Conservation (phyloP, 371 early-diverging fungal genomes). For the Mortierella sp. region DNA sequence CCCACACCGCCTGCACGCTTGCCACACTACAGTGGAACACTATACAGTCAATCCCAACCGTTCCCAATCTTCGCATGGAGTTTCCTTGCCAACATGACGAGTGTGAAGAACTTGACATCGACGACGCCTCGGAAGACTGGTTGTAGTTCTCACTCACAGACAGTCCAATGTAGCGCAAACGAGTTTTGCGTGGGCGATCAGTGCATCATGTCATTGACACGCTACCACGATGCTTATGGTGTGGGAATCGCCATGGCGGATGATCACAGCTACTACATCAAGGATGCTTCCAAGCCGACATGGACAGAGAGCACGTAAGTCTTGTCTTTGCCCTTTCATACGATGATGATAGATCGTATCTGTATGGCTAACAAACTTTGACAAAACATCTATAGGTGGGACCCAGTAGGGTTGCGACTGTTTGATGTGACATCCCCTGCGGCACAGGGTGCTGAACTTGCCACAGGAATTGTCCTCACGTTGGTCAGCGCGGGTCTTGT, state of each 20-base stretch:
- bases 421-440: slow-evolving; percentile 64
- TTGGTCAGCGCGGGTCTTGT: slow-evolving; percentile 53
- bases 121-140: slow-evolving; percentile 17
- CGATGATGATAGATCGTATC: slow-evolving; percentile 53
- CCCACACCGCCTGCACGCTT: slow-evolving; percentile 27
- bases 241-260: slow-evolving; percentile 74
- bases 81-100: slow-evolving; percentile 67
- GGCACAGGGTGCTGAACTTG: slow-evolving; percentile 71
- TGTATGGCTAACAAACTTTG: too few species aligned
- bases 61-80: slow-evolving; percentile 56
- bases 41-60: slow-evolving; percentile 52
- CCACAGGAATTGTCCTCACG: slow-evolving; percentile 66
- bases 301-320: slow-evolving; percentile 82
- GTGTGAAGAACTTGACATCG: slow-evolving; percentile 34
- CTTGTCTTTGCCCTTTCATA: too few species aligned
- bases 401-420: slow-evolving; percentile 63
- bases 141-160: slow-evolving; percentile 17
- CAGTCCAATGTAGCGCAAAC: slow-evolving; percentile 44
- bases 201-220: slow-evolving; percentile 65
- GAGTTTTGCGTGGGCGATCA: slow-evolving; percentile 64
- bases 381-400: too few species aligned
- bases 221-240: slow-evolving; percentile 80
- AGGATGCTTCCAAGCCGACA: slow-evolving; percentile 69
- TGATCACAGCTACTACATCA: slow-evolving; percentile 59
- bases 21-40: slow-evolving; percentile 43